Percentiles rank a stretch among this genome's conserved stretches.
Conservation (phyloP, 306 rosid genomes). For the Vicia villosa region DNA sequence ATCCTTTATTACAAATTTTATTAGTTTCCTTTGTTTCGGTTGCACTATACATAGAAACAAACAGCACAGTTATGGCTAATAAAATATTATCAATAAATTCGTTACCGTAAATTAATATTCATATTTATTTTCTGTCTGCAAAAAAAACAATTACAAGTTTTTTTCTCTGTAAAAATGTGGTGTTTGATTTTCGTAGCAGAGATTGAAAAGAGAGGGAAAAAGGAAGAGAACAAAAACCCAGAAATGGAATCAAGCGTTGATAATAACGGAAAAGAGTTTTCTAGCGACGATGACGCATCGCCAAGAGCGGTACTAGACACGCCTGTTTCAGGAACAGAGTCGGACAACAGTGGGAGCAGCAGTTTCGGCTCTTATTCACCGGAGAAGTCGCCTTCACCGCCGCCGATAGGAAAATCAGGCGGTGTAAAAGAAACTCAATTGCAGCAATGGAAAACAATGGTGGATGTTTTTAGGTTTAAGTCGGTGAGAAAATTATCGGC, state of each 20-base stretch:
- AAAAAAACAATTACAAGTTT: neutral
- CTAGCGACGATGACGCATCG: slow-evolving; percentile 52
- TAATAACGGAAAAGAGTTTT: slow-evolving; percentile 4
- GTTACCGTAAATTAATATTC: neutral
- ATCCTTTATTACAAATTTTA: slow-evolving; percentile 1
- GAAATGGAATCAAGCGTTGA: slow-evolving; percentile 27
- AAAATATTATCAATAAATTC: neutral
- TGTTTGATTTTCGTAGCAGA: slow-evolving; percentile 22
- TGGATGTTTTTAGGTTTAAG: slow-evolving; percentile 66
- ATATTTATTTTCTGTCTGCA: too few relatives aligned
- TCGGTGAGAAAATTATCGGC: slow-evolving; percentile 52
- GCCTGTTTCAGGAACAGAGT: slow-evolving; percentile 59
- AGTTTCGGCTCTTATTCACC: slow-evolving; percentile 33
- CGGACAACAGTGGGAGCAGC: slow-evolving; percentile 49
- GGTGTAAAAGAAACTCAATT: slow-evolving; percentile 23
- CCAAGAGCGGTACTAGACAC: slow-evolving; percentile 81
- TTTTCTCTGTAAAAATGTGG: slow-evolving; percentile 22
- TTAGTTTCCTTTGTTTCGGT: slow-evolving; percentile 5
- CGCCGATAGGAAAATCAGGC: neutral
- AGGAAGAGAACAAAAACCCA: slow-evolving; percentile 38
- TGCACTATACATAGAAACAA: neutral
- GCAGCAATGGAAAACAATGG: slow-evolving; percentile 60
- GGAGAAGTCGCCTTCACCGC: slow-evolving; percentile 27
- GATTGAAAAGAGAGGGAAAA: slow-evolving; percentile 19
- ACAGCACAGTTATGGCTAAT: neutral